These are phyloP conservation scores for Lipomyces sp. DNA, from an alignment of 805 yeast genomes.

Conservation along the genomic window DNA sequence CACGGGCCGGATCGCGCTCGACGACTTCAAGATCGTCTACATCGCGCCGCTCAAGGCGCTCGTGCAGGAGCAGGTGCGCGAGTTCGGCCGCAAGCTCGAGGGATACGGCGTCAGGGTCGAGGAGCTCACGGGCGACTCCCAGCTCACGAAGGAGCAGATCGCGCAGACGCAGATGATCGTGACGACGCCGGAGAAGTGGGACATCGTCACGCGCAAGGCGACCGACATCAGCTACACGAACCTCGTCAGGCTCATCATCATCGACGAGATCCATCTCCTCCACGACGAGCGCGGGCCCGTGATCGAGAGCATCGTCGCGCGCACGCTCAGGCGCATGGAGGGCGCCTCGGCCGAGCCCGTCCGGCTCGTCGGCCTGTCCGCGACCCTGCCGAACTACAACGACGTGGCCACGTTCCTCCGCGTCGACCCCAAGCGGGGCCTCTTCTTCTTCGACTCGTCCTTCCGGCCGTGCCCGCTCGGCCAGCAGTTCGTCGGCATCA, in stretches of 20 bases:
- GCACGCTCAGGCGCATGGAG: constrained; percentile 50
- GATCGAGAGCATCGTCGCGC: constrained; percentile 48
- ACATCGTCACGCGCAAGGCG: constrained; percentile 53
- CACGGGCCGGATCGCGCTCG: constrained; percentile 32
- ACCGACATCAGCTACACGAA: constrained; percentile 54
- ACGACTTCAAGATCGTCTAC: constrained; percentile 41
- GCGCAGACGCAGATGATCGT: constrained; percentile 52
- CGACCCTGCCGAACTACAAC: constrained; percentile 51
- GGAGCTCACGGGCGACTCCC: constrained; percentile 56
- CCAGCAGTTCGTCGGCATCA: constrained; percentile 46
- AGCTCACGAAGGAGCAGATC: constrained; percentile 44
- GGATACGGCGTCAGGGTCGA: constrained; percentile 47
- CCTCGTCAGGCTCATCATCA: constrained; percentile 46
- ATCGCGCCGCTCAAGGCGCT: constrained; percentile 62
- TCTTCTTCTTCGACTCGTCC: constrained; percentile 61
- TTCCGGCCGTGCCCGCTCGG: constrained; percentile 47
- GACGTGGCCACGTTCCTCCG: constrained; percentile 49
- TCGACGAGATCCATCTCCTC: constrained; percentile 50
- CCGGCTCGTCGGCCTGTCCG: constrained; percentile 50
- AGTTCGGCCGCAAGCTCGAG: constrained; percentile 47
- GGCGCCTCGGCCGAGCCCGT: constrained; percentile 74
- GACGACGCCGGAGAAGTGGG: constrained; percentile 65
- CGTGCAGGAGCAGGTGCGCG: constrained; percentile 49
- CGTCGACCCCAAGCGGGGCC: constrained; percentile 76
- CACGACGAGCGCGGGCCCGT: constrained; percentile 49